Evolutionary conservation across 345 rosid genomes (phyloP).

Genomic region (Excoecaria cochinchinensis): DNA sequence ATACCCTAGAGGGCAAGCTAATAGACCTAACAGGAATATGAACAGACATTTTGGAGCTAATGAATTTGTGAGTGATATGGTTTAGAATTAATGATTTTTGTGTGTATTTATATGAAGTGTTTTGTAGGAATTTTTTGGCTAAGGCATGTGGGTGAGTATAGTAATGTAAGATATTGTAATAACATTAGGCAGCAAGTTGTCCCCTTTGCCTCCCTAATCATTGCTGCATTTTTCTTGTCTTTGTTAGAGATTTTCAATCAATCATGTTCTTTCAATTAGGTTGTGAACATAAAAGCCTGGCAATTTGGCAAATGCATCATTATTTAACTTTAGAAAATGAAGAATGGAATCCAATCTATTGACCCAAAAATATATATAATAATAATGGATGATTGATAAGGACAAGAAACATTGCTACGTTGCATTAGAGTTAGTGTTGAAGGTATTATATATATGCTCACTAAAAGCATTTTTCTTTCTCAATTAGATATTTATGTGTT

Average conservation of each 20-base stretch:
- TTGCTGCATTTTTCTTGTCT: constrained; percentile 12
- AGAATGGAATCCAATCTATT: constrained; percentile 16
- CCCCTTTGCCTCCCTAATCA: constrained; percentile 36
- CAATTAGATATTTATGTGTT: too few species aligned
- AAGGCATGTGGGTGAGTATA: constrained; percentile 16
- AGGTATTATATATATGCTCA: too few species aligned
- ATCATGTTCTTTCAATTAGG: constrained; percentile 19
- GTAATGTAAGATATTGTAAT: constrained; percentile 32
- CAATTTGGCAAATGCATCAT: constrained; percentile 7
- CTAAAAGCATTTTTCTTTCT: too few species aligned
- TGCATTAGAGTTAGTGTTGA: too few species aligned
- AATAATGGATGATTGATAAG: neutral
- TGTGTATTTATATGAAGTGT: constrained; percentile 18
- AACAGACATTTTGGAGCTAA: constrained; percentile 1
- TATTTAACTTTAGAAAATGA: neutral
- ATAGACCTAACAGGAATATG: constrained; percentile 43
- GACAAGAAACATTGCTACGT: constrained; percentile 9
- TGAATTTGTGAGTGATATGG: neutral
- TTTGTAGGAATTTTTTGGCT: constrained; percentile 18
- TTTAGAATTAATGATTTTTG: neutral
- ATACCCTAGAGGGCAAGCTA: constrained; percentile 47
- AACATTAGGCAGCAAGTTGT: constrained; percentile 30
- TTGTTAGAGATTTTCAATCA: constrained; percentile 10
- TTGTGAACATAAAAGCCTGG: constrained; percentile 45
- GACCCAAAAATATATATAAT: constrained; percentile 1